A percentile compares a stretch with the other conserved stretches of the same genome.
Conservation (phyloP, 148 eudicot species). For the Camellia granthamiana region DNA sequence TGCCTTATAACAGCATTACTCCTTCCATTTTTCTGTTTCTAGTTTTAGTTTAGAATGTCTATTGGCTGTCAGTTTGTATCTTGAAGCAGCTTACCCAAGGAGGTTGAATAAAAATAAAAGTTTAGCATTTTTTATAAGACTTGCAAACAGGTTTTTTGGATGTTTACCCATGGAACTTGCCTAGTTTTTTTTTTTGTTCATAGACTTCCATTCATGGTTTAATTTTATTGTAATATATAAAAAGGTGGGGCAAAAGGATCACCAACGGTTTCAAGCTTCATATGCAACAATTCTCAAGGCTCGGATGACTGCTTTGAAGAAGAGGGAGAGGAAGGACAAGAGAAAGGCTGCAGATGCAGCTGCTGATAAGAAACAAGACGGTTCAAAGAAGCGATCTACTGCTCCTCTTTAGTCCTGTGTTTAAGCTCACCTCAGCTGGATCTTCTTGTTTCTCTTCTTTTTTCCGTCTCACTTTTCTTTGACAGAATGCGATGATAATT, state of each 20-base stretch:
- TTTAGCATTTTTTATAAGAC: not conserved
- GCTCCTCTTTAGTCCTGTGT: conserved; percentile 28
- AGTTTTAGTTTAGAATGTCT: not conserved
- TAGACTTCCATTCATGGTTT: not conserved
- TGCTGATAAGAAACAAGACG: conserved; percentile 42
- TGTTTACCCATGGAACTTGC: too few relatives aligned
- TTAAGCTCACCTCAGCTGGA: not conserved
- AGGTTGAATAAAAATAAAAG: not conserved
- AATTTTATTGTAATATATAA: not conserved
- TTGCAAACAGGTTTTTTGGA: not conserved
- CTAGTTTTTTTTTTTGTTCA: not conserved
- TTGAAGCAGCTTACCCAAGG: not conserved
- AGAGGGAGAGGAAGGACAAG: conserved; percentile 86
- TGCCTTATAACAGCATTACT: not conserved
- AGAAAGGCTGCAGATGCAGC: conserved; percentile 61
- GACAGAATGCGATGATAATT: not conserved
- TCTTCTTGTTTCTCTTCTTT: not conserved
- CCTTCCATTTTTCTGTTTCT: not conserved
- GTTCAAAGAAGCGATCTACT: conserved; percentile 33
- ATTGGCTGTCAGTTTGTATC: not conserved
- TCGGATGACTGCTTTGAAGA: conserved; percentile 89
- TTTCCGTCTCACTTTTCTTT: too few relatives aligned
- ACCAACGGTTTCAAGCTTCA: conserved; percentile 87
- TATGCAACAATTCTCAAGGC: conserved; percentile 91
- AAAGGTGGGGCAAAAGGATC: conserved; percentile 87